Conservation (phyloP, 2,329 filamentous ascomycete genomes). For the Colletotrichum incanum region DNA sequence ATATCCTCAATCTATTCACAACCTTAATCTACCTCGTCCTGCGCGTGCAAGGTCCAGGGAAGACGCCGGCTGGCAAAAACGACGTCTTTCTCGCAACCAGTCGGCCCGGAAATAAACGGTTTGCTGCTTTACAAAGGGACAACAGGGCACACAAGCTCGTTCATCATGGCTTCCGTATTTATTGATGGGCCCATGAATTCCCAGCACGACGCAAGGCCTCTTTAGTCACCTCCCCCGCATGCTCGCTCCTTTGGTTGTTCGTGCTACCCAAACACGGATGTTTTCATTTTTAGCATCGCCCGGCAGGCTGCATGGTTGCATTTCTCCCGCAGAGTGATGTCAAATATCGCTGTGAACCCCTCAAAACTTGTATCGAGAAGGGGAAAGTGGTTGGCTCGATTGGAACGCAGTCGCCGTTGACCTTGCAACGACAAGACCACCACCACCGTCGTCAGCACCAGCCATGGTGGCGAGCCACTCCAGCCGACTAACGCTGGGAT, state of each 20-base stretch:
- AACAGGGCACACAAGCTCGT: not conserved
- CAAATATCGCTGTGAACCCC: not conserved
- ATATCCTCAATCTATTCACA: not conserved
- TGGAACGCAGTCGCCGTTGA: not conserved
- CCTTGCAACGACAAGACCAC: not conserved
- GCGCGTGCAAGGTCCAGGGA: not conserved
- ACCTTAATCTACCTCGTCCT: not conserved
- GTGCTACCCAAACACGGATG: not conserved
- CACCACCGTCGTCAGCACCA: not conserved
- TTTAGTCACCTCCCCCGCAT: not conserved
- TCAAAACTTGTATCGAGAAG: not conserved
- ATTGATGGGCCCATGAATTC: not conserved
- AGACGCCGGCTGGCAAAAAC: not conserved
- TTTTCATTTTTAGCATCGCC: not conserved
- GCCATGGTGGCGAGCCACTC: slow-evolving; percentile 3
- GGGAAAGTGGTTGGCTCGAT: not conserved
- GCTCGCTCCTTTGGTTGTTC: not conserved
- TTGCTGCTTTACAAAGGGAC: not conserved
- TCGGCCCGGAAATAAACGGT: not conserved
- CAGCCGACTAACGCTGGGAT: slow-evolving; percentile 1
- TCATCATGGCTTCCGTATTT: not conserved
- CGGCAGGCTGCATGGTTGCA: not conserved
- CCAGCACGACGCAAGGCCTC: not conserved
- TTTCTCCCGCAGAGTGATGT: slow-evolving; percentile 7
- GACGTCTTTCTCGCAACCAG: not conserved